Evolutionary conservation across 805 yeast genomes (phyloP), one percentile per base, ranked within the genome.

Genomic region (Ogataea glucozyma): DNA sequence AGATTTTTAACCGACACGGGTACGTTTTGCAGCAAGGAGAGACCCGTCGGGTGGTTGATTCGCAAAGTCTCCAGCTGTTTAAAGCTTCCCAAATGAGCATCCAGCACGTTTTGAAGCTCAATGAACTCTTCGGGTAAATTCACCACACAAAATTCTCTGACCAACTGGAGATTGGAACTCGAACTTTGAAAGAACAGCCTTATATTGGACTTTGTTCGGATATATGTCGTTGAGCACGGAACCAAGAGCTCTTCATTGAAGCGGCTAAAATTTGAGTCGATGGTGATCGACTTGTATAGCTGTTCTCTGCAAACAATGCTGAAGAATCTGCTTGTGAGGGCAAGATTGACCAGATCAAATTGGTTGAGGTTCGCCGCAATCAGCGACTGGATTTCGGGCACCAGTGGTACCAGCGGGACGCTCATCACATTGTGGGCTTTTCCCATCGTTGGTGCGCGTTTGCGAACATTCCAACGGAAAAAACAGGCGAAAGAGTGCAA

Each of bases 61-160:
- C 27, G 27, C 7, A 50, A 37, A 4, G 24, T 12, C 5, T 13
- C 21, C 11, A 48, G 40, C n/a, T 20, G 38, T 11, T 35, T 10
- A 27, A 48, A 29, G 10, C 16, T 9, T 3, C 37, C 27, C 17
- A 52, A 26, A 26, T 31, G 18, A n/a, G 12, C 26, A 5, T 31
- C 34, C 27, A 58, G 33, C 20, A 44, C 41, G 6, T 33, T 30
- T 30, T 60, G 62, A 30, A 61, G 54, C 22, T 60, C 60, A 18
- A 59, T 57, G 40, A 59, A 59, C 26, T 61, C 65, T 13, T 44
- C 42, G 12, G 64, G 63, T 11, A 57, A 34, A 22, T 44, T 38
- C 1, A 46, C 46, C 2, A 60, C 54, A 4, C 33, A 24, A 16
- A 61, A 43, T 6, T 26, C 4, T 6, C 47, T 38, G 37, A 51